These are phyloP conservation scores for Torrubiellomyces zombiae DNA, from an alignment of 2,329 filamentous ascomycete species.

Conservation along the genomic window DNA sequence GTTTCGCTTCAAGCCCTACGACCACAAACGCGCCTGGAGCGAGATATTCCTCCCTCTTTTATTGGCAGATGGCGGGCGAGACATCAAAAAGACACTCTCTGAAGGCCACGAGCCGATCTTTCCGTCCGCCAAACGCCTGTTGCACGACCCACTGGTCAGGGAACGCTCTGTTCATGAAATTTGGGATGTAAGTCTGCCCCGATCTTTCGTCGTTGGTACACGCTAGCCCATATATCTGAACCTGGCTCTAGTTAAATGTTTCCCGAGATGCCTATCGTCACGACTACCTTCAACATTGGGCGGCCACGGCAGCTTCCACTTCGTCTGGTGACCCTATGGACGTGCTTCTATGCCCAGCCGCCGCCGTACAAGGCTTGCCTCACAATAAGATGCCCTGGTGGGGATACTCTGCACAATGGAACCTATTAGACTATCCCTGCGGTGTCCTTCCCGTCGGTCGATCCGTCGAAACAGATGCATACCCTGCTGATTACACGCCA, in stretches of 20 bases:
- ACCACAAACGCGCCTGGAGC: slow-evolving; percentile 5
- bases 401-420: slow-evolving; percentile 53
- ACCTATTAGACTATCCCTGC: slow-evolving; percentile 47
- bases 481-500: slow-evolving; percentile 4
- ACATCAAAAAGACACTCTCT: slow-evolving; percentile 31
- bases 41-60: slow-evolving; percentile 29
- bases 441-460: slow-evolving; percentile 6
- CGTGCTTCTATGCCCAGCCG: slow-evolving; percentile 43
- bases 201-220: too few relatives aligned
- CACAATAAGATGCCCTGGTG: slow-evolving; percentile 32
- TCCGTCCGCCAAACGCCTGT: slow-evolving; percentile 29
- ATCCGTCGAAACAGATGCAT: slow-evolving; percentile 5
- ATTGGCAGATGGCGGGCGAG: slow-evolving; percentile 42
- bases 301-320: slow-evolving; percentile 13
- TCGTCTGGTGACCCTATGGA: slow-evolving; percentile 26
- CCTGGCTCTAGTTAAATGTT: slow-evolving; percentile 11
- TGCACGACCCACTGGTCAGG: slow-evolving; percentile 31
- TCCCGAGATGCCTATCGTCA: slow-evolving; percentile 22
- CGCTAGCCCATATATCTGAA: not conserved
- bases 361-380: slow-evolving; percentile 31
- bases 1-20: slow-evolving; percentile 3
- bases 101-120: slow-evolving; percentile 39
- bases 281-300: slow-evolving; percentile 21
- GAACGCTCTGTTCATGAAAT: slow-evolving; percentile 27
- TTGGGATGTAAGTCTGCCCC: slow-evolving; percentile 17